Evolutionary conservation across 108 stramenopile species (phyloP).

Genomic region (Cyclotella atomus): DNA sequence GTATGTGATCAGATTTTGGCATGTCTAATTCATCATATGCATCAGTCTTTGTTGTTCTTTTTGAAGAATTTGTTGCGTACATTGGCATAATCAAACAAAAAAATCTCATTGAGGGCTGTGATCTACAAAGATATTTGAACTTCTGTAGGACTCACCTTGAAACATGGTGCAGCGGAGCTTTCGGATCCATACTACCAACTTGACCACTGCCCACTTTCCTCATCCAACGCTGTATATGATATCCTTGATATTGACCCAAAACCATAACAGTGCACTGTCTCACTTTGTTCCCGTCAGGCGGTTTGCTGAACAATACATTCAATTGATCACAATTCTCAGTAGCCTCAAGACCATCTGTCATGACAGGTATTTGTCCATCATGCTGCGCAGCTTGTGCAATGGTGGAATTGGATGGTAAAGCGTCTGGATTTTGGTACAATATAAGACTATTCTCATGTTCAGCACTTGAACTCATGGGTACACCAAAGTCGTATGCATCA

Average conservation of each 20-base stretch:
- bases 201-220: slow-evolving; percentile 18
- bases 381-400: background rate
- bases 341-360: slow-evolving; percentile 30
- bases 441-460: slow-evolving; percentile 25
- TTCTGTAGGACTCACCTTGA: slow-evolving; percentile 9
- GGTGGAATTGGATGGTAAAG: slow-evolving; percentile 18
- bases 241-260: slow-evolving; percentile 54
- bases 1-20: slow-evolving; percentile 15
- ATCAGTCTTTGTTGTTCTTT: slow-evolving; percentile 28
- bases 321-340: slow-evolving; percentile 63
- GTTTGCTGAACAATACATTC: slow-evolving; percentile 45
- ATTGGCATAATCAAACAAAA: too few relatives aligned
- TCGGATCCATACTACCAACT: slow-evolving; percentile 18
- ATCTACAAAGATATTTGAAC: background rate
- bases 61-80: too few relatives aligned
- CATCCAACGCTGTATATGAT: slow-evolving; percentile 61
- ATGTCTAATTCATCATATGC: slow-evolving; percentile 41
- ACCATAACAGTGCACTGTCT: slow-evolving; percentile 56
- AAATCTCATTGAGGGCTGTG: too few relatives aligned
- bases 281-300: background rate
- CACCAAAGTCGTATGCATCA: slow-evolving; percentile 43
- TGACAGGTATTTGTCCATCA: slow-evolving; percentile 1
- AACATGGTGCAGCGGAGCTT: slow-evolving; percentile 48
- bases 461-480: slow-evolving; percentile 17
- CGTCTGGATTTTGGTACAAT: slow-evolving; percentile 17